Conservation (phyloP, 306 rosid species). For the Ormosia emarginata region DNA sequence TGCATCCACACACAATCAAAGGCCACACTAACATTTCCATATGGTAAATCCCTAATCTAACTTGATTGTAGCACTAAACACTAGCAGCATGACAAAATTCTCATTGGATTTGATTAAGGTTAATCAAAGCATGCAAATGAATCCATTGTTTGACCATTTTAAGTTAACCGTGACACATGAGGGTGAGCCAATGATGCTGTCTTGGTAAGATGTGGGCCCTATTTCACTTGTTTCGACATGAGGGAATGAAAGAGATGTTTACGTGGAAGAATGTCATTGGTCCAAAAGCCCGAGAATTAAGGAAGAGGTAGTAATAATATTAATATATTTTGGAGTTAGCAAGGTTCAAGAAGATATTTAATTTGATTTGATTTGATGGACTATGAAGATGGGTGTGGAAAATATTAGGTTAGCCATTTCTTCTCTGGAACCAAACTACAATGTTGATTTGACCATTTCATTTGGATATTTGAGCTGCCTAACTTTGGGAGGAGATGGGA, state of each 20-base stretch:
- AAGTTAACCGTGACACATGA: background rate
- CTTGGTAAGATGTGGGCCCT: conserved; percentile 12
- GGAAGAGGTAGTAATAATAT: background rate
- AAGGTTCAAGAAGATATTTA: conserved; percentile 8
- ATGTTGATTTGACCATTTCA: background rate
- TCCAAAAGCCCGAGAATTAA: background rate
- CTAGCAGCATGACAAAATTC: background rate
- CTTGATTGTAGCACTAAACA: too few species aligned
- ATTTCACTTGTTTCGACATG: conserved; percentile 48
- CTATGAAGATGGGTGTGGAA: background rate
- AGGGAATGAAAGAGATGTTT: background rate
- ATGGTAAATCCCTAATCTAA: background rate
- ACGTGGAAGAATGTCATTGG: conserved; percentile 30
- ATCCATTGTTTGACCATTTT: background rate
- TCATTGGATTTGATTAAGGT: background rate
- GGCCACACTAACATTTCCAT: background rate
- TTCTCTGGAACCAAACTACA: background rate
- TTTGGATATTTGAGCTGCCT: conserved; percentile 8
- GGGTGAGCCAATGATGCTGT: background rate
- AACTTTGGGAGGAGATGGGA: conserved; percentile 12
- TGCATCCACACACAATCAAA: background rate
- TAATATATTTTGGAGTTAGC: conserved; percentile 8
- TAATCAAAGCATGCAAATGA: background rate
- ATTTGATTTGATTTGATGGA: background rate
- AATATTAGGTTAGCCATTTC: background rate